Evolutionary conservation across 495 filamentous ascomycete species (phyloP).

Genomic region (Podospora fimiseda): DNA sequence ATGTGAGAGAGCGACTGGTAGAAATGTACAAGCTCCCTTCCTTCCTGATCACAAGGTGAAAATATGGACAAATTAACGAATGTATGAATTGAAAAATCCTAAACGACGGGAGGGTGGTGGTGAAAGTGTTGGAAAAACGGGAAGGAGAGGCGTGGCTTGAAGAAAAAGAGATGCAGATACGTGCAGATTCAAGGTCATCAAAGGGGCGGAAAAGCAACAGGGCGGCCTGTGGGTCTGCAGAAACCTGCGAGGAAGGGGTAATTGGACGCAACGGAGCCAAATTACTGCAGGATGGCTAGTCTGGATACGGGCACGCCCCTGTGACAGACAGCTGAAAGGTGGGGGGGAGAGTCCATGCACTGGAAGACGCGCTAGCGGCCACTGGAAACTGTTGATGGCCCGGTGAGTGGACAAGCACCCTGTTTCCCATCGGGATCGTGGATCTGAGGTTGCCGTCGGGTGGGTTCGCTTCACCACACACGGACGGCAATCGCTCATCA

Average conservation of each 20-base stretch:
- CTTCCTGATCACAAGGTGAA: constrained; percentile 6
- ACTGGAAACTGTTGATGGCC: constrained; percentile 1
- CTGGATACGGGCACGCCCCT: constrained; percentile 21
- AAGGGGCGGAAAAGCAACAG: constrained; percentile 17
- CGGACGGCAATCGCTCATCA: constrained; percentile 8
- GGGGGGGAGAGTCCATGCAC: constrained; percentile 14
- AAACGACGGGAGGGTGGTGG: constrained; percentile 16
- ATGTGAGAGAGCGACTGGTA: constrained; percentile 4
- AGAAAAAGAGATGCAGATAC: constrained; percentile 10
- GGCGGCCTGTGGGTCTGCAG: constrained; percentile 2
- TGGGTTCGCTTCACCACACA: constrained; percentile 15
- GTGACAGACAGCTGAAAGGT: constrained; percentile 4
- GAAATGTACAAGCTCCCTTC: constrained; percentile 7
- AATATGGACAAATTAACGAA: constrained; percentile 30
- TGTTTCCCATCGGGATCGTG: constrained; percentile 5
- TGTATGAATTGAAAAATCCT: constrained; percentile 24
- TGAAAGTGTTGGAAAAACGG: constrained; percentile 25
- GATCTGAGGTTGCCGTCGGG: constrained; percentile 11
- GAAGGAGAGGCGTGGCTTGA: constrained; percentile 25
- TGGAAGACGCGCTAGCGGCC: constrained; percentile 4
- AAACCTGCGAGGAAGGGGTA: constrained; percentile 24
- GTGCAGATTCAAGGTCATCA: background rate
- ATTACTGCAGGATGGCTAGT: constrained; percentile 14
- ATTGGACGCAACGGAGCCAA: constrained; percentile 25
- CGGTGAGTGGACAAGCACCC: constrained; percentile 9